Percentiles rank a stretch among this genome's conserved stretches.
Evolutionary conservation across 176 grass and related monocot species (phyloP).

Genomic region (Carex cristatella): DNA sequence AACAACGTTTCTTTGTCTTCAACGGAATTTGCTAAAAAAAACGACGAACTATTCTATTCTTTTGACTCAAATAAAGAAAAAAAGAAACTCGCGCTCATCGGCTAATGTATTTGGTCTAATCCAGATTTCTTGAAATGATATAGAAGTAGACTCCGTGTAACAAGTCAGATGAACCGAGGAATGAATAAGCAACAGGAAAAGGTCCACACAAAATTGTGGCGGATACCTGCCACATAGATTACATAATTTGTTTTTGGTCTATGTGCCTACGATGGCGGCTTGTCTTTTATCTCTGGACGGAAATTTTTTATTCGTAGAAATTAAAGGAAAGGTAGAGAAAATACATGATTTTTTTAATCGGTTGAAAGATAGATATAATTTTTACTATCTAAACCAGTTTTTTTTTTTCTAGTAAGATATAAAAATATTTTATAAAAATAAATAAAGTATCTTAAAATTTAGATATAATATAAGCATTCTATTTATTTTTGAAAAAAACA

Average conservation of each 20-base stretch:
- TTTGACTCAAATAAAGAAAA: slow-evolving; percentile 14
- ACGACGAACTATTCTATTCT: background rate
- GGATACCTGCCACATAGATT: background rate
- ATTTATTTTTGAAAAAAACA: too few species aligned
- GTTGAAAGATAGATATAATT: too few species aligned
- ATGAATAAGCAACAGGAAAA: background rate
- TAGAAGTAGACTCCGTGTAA: background rate
- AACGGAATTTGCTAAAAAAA: slow-evolving; percentile 3
- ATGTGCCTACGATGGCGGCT: background rate
- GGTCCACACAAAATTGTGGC: background rate
- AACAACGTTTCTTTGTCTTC: background rate
- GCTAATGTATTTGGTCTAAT: background rate
- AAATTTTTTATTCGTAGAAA: too few species aligned
- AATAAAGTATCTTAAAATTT: too few species aligned
- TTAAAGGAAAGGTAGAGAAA: too few species aligned
- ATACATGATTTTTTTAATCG: too few species aligned
- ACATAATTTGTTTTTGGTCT: background rate
- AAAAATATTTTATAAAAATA: too few species aligned
- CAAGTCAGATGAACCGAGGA: background rate
- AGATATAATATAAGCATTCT: too few species aligned
- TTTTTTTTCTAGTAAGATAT: too few species aligned
- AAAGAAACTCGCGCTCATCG: background rate
- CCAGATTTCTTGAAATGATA: background rate
- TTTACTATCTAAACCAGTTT: too few species aligned
- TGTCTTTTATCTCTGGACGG: background rate